Conservation (phyloP, 1,284 basidiomycete species). For the Fomitopsis pinicola region DNA sequence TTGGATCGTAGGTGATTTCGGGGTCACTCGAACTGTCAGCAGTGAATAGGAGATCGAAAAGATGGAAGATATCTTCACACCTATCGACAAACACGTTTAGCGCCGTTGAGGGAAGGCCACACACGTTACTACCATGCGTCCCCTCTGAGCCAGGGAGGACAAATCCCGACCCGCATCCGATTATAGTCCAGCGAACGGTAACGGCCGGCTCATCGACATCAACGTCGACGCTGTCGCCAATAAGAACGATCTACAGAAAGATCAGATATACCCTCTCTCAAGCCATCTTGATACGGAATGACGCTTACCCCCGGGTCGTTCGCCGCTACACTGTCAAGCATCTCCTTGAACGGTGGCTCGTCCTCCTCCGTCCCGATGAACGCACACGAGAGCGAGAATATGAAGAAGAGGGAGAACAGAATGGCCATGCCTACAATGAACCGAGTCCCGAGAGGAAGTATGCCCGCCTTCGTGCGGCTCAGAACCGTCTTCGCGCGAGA, state of each 20-base stretch:
- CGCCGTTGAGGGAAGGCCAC: constrained; percentile 43
- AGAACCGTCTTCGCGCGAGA: constrained; percentile 2
- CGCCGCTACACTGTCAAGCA: constrained; percentile 37
- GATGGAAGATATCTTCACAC: constrained; percentile 29
- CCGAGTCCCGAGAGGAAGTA: constrained; percentile 36
- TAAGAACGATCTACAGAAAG: constrained; percentile 39
- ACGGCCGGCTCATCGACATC: constrained; percentile 55
- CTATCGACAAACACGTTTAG: constrained; percentile 47
- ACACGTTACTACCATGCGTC: constrained; percentile 39
- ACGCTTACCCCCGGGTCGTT: constrained; percentile 40
- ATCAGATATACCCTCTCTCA: background rate
- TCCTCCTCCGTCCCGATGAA: constrained; percentile 45
- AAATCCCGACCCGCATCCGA: constrained; percentile 46
- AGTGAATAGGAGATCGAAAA: background rate
- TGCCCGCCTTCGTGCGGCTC: constrained; percentile 15
- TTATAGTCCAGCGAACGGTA: constrained; percentile 51
- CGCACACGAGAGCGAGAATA: constrained; percentile 41
- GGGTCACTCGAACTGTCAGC: constrained; percentile 30
- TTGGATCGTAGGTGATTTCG: constrained; percentile 42
- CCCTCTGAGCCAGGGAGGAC: constrained; percentile 47
- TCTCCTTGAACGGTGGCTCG: constrained; percentile 36
- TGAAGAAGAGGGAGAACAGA: constrained; percentile 42
- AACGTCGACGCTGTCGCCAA: constrained; percentile 54
- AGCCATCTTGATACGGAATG: background rate
- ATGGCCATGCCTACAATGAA: constrained; percentile 37